These are phyloP conservation scores for Aschersonia sp. DNA, from an alignment of 2,329 filamentous ascomycete genomes.

Conservation along the genomic window DNA sequence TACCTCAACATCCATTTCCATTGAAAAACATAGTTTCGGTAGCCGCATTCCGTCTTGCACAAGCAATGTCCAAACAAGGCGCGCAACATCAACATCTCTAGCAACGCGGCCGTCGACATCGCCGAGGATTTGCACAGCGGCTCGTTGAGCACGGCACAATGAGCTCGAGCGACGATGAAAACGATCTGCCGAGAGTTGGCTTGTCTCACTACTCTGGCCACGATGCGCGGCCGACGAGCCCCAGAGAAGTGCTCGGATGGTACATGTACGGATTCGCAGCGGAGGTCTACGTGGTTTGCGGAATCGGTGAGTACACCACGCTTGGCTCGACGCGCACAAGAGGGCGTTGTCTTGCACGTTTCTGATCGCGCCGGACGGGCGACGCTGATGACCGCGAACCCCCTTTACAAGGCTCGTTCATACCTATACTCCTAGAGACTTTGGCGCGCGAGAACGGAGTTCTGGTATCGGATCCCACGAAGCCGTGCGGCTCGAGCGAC, in stretches of 20 bases:
- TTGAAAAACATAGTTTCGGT: no score
- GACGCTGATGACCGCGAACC: background rate
- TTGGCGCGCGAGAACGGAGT: constrained; percentile 87
- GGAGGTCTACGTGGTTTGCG: constrained; percentile 88
- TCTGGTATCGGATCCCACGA: constrained; percentile 60
- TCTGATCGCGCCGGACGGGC: background rate
- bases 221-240: constrained; percentile 76
- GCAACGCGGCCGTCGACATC: no score
- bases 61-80: no score
- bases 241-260: constrained; percentile 81
- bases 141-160: constrained; percentile 10
- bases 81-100: no score
- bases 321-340: no score
- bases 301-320: constrained; percentile 39
- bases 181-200: constrained; percentile 18
- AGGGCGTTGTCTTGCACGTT: no score
- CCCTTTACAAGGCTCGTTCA: constrained; percentile 58
- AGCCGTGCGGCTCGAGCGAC: constrained; percentile 56
- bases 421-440: constrained; percentile 88
- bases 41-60: no score
- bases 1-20: no score
- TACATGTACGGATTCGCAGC: constrained; percentile 94
- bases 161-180: constrained; percentile 21
- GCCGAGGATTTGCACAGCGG: background rate
- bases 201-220: constrained; percentile 58